Conservation (phyloP, 2,329 filamentous ascomycete genomes). For the Claviceps maximensis region DNA sequence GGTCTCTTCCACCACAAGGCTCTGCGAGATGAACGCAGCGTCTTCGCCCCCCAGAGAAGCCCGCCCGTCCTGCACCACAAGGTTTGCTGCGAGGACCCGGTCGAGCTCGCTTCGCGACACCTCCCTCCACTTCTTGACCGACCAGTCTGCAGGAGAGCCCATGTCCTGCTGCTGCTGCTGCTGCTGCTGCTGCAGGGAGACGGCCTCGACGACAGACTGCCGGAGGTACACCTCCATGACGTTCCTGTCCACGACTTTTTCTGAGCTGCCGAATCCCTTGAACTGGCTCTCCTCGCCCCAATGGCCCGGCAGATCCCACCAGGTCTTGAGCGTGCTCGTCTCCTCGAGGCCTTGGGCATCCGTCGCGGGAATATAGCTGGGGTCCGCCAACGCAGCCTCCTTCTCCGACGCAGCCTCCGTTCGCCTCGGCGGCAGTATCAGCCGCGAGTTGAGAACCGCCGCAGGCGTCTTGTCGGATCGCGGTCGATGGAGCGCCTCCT, state of each 20-base stretch:
- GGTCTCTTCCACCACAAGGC: not conserved
- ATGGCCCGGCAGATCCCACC: slow-evolving; percentile 42
- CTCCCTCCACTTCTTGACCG: slow-evolving; percentile 20
- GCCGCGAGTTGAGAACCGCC: slow-evolving; percentile 16
- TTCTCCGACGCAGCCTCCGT: slow-evolving; percentile 21
- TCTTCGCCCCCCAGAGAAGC: slow-evolving; percentile 25
- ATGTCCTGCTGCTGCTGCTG: slow-evolving; percentile 12
- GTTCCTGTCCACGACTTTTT: slow-evolving; percentile 28
- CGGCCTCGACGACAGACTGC: slow-evolving; percentile 38
- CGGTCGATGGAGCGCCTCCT: slow-evolving; percentile 15
- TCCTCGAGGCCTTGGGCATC: slow-evolving; percentile 31
- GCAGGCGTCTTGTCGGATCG: slow-evolving; percentile 13
- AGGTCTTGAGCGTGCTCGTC: slow-evolving; percentile 32
- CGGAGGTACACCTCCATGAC: slow-evolving; percentile 35
- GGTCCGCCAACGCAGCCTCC: slow-evolving; percentile 17
- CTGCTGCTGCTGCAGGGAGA: slow-evolving; percentile 24
- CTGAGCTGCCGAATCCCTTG: slow-evolving; percentile 27
- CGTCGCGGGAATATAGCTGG: slow-evolving; percentile 34
- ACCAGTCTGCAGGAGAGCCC: slow-evolving; percentile 18
- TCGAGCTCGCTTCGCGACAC: slow-evolving; percentile 21
- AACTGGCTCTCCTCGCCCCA: slow-evolving; percentile 35
- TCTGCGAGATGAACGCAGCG: slow-evolving; percentile 15
- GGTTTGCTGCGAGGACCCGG: slow-evolving; percentile 21
- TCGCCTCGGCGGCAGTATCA: slow-evolving; percentile 20
- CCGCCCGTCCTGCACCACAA: slow-evolving; percentile 28